phyloP scores from a whole-genome alignment of 352 stramenopile species.

The Plasmopara halstedii region DNA sequence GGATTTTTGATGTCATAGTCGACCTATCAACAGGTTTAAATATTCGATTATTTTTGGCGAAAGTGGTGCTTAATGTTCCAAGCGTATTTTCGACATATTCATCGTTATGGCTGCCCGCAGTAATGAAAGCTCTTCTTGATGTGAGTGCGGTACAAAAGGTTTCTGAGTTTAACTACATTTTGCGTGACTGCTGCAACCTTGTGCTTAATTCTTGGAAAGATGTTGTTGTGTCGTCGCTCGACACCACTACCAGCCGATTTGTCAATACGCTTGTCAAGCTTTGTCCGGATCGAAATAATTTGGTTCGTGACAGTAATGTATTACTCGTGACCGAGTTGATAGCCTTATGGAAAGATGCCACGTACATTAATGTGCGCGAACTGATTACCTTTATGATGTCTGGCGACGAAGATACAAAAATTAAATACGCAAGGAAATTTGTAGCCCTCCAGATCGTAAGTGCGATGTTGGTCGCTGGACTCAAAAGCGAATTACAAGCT shows the following conservation, averaged over 20 bases:
- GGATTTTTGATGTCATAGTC: conserved; percentile 44
- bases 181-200: conserved; percentile 66
- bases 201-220: conserved; percentile 47
- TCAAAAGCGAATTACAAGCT: conserved; percentile 19
- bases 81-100: conserved; percentile 47
- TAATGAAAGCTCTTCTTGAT: conserved; percentile 53
- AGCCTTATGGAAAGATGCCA: conserved; percentile 38
- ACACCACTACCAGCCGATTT: conserved; percentile 32
- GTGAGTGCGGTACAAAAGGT: conserved; percentile 22
- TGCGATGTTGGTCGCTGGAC: conserved; percentile 35
- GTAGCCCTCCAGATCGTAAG: conserved; percentile 55
- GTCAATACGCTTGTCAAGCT: conserved; percentile 49
- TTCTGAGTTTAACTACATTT: conserved; percentile 64
- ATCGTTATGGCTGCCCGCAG: conserved; percentile 36
- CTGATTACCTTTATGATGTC: conserved; percentile 33
- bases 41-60: conserved; percentile 63
- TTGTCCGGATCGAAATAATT: conserved; percentile 39
- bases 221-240: conserved; percentile 13
- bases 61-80: conserved; percentile 61
- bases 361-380: conserved; percentile 29
- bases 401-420: conserved; percentile 30
- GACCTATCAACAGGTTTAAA: conserved; percentile 36
- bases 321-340: conserved; percentile 48
- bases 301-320: conserved; percentile 66
- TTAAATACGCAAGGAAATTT: conserved; percentile 38